phyloP scores from a whole-genome alignment of 2,329 filamentous ascomycete species.

The Chrysoporthe deuterocubensis region DNA sequence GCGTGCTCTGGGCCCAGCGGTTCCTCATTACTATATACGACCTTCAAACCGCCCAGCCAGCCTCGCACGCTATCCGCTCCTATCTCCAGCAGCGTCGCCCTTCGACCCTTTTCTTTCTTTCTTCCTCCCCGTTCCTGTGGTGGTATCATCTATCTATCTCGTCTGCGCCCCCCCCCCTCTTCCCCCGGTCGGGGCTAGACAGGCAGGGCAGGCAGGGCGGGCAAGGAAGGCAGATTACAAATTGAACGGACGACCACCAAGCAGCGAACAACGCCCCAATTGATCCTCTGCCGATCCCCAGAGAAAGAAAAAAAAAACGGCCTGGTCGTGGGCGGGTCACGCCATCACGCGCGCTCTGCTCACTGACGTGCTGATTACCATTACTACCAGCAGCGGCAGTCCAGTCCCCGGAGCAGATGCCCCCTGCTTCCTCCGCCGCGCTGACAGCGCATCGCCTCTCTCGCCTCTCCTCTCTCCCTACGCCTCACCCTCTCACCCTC shows the following conservation, averaged over 20 bases:
- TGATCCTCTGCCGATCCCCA: not conserved
- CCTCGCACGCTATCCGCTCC: too few relatives aligned
- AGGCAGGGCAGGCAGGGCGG: not conserved
- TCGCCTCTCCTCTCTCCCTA: not conserved
- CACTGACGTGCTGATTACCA: too few relatives aligned
- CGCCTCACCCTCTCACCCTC: too few relatives aligned
- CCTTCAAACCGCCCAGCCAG: too few relatives aligned
- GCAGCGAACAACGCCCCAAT: not conserved
- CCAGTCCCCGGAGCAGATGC: too few relatives aligned
- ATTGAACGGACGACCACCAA: not conserved
- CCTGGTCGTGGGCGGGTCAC: not conserved
- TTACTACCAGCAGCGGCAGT: too few relatives aligned
- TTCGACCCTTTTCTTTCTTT: too few relatives aligned
- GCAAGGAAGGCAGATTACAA: too few relatives aligned
- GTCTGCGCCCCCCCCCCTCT: not conserved
- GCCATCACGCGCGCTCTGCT: too few relatives aligned
- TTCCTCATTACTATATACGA: too few relatives aligned
- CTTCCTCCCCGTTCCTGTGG: too few relatives aligned
- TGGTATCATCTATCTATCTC: not conserved
- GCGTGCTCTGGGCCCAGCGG: not conserved
- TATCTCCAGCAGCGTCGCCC: not conserved
- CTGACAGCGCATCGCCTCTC: not conserved
- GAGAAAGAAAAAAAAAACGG: not conserved
- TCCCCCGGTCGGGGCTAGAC: not conserved
- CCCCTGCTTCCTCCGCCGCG: too few relatives aligned